A percentile compares a stretch with the other conserved stretches of the same genome.
phyloP scores from a whole-genome alignment of 306 rosid genomes.

The Ceratonia siliqua region DNA sequence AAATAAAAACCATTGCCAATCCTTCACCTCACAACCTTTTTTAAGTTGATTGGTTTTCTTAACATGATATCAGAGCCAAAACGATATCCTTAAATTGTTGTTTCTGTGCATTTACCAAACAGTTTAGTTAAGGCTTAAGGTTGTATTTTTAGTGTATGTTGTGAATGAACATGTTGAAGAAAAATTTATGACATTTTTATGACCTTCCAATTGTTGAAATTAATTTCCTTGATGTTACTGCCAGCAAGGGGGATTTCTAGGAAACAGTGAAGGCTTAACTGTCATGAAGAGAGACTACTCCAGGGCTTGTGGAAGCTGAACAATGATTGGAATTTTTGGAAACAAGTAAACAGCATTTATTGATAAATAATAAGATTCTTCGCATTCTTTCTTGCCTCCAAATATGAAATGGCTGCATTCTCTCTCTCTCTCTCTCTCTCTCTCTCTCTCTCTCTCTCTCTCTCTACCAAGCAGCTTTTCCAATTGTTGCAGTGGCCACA shows the following conservation, averaged over 20 bases:
- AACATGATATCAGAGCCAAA: not conserved
- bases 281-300: conserved; percentile 40
- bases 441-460: conserved; percentile 16
- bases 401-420: conserved; percentile 38
- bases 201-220: not conserved
- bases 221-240: conserved; percentile 8
- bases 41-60: not conserved
- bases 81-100: not conserved
- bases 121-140: not conserved
- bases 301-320: conserved; percentile 36
- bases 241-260: conserved; percentile 25
- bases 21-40: not conserved
- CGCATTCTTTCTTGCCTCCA: too few species aligned
- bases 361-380: conserved; percentile 46
- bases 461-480: conserved; percentile 49
- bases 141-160: not conserved
- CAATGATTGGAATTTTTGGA: conserved; percentile 64
- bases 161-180: not conserved
- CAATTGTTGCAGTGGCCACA: conserved; percentile 54
- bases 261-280: conserved; percentile 38
- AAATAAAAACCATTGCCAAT: conserved; percentile 14
- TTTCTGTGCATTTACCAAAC: not conserved
- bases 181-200: not conserved
- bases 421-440: conserved; percentile 33
- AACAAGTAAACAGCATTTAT: conserved; percentile 43